A percentile compares a stretch with the other conserved stretches of the same genome.
Evolutionary conservation across 202 grass and related monocot species (phyloP).

Genomic region (Miscanthus sacchariflorus): DNA sequence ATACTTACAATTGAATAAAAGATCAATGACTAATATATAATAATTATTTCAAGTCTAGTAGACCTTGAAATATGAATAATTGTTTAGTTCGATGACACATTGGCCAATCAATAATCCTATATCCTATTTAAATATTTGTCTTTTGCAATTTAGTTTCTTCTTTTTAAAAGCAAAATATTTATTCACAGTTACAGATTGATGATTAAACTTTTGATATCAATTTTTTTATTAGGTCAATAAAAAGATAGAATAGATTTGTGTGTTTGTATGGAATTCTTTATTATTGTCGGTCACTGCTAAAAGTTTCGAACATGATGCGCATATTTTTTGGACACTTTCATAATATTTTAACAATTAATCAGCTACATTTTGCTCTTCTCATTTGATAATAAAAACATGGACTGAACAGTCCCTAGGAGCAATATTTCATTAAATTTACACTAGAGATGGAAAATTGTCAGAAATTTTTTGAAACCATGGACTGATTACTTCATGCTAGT

Average conservation of each 20-base stretch:
- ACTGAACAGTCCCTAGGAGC: neutral
- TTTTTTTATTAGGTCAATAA: neutral
- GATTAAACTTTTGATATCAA: neutral
- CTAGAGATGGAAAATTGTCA: neutral
- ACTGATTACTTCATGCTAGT: neutral
- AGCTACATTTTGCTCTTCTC: neutral
- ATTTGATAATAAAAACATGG: neutral
- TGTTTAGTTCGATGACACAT: neutral
- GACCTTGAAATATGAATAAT: neutral
- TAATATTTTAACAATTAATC: neutral
- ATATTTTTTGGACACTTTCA: neutral
- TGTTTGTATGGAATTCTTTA: neutral
- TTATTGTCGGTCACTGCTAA: neutral
- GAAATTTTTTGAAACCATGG: neutral
- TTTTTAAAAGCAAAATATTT: neutral
- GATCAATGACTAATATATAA: neutral
- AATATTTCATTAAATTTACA: slow-evolving; percentile 10
- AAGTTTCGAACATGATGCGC: neutral
- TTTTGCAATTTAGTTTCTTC: neutral
- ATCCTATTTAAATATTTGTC: neutral
- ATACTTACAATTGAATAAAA: neutral
- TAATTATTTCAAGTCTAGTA: neutral
- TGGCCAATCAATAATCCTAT: neutral
- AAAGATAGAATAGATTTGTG: neutral
- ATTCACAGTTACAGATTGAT: neutral